Evolutionary conservation across 345 rosid species (phyloP).

Genomic region (Hirschfeldia incana): DNA sequence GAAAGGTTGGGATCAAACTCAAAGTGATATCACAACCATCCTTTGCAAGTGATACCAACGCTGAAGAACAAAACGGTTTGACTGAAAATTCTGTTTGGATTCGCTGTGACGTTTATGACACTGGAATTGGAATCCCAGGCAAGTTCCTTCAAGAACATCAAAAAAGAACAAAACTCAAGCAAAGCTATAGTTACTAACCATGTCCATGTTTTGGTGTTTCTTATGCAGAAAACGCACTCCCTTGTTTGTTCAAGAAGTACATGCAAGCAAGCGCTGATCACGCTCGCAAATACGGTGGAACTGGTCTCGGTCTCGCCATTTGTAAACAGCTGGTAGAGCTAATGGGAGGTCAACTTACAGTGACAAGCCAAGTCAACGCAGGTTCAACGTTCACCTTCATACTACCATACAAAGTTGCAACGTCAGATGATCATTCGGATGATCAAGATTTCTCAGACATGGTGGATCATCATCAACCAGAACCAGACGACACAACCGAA

Average conservation of each 20-base stretch:
- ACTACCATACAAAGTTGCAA: constrained; percentile 77
- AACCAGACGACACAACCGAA: constrained; percentile 61
- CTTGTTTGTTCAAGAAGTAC: constrained; percentile 79
- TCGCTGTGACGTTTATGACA: constrained; percentile 84
- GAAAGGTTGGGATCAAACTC: constrained; percentile 82
- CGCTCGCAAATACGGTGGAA: constrained; percentile 94
- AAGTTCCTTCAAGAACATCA: constrained; percentile 10
- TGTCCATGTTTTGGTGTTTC: constrained; percentile 11
- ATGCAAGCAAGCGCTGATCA: constrained; percentile 97
- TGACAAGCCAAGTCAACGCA: constrained; percentile 70
- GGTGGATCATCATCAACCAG: constrained; percentile 56
- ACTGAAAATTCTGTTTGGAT: constrained; percentile 77
- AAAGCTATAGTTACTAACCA: neutral
- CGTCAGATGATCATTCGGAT: constrained; percentile 56
- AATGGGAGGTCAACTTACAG: constrained; percentile 94
- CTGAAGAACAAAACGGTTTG: constrained; percentile 42
- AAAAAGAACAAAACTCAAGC: neutral
- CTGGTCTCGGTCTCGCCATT: constrained; percentile 95
- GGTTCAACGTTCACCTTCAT: constrained; percentile 95
- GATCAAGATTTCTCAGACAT: constrained; percentile 76
- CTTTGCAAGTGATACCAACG: constrained; percentile 38
- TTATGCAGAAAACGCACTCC: constrained; percentile 77
- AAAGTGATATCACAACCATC: constrained; percentile 68
- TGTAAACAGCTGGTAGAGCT: constrained; percentile 98
- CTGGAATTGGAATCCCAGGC: constrained; percentile 99